These are phyloP conservation scores for Cucurbitaria berberidis DNA, from an alignment of 2,329 filamentous ascomycete genomes.

Conservation along the genomic window DNA sequence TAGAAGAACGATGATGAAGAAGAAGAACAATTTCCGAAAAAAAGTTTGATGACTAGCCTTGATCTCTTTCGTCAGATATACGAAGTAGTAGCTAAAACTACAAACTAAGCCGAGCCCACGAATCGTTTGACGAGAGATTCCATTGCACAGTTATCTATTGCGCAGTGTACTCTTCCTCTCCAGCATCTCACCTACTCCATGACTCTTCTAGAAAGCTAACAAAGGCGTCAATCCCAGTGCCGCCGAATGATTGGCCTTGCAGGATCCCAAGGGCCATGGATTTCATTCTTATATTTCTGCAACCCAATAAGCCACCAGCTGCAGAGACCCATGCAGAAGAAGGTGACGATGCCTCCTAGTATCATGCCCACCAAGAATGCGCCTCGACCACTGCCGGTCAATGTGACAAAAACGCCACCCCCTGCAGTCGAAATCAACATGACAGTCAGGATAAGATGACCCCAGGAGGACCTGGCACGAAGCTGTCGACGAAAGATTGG, in stretches of 20 bases:
- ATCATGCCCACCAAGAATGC: constrained; percentile 73
- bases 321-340: constrained; percentile 85
- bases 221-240: constrained; percentile 55
- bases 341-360: constrained; percentile 74
- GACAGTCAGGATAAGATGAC: constrained; percentile 78
- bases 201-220: too few species aligned
- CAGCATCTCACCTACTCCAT: constrained; percentile 16
- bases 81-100: background rate
- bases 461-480: constrained; percentile 78
- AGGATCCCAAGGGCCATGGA: constrained; percentile 96
- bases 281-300: constrained; percentile 99
- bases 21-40: too few species aligned
- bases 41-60: background rate
- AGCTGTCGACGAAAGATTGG: constrained; percentile 95
- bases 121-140: background rate
- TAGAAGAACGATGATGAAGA: background rate
- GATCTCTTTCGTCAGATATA: background rate
- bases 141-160: background rate
- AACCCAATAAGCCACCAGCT: constrained; percentile 98
- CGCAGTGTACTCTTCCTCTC: background rate
- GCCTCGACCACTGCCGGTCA: constrained; percentile 61
- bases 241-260: constrained; percentile 85
- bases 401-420: constrained; percentile 71
- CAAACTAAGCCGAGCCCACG: background rate
- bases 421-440: constrained; percentile 80